Percentiles rank a stretch among this genome's conserved stretches.
Conservation (phyloP, 2,329 filamentous ascomycete species). For the Cordyceps fumosorosea region DNA sequence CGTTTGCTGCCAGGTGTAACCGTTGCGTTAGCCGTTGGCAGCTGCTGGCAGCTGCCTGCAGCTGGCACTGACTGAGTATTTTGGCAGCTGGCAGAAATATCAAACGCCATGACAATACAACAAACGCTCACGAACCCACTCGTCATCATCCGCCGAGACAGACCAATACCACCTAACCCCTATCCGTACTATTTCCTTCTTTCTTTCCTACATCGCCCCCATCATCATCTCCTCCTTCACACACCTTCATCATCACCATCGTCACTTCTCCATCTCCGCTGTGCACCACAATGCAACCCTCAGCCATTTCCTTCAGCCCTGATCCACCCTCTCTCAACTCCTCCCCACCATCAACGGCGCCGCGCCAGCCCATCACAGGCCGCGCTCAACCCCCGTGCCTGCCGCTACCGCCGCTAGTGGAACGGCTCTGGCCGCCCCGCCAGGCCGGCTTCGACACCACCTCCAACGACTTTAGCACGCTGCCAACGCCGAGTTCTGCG, state of each 20-base stretch:
- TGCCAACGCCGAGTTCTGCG: conserved; percentile 3
- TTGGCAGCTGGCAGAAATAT: not conserved
- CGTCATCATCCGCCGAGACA: not conserved
- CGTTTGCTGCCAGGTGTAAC: not conserved
- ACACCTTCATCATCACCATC: not conserved
- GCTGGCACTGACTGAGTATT: no score
- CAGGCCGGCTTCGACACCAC: conserved; percentile 6
- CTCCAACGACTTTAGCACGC: conserved; percentile 12
- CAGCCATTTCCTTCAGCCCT: conserved; percentile 9
- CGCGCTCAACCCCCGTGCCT: conserved; percentile 25
- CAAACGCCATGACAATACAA: not conserved
- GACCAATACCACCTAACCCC: not conserved
- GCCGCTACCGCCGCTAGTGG: conserved; percentile 25
- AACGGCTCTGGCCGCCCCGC: conserved; percentile 19
- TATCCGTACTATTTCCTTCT: not conserved
- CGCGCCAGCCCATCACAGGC: conserved; percentile 25
- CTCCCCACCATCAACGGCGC: conserved; percentile 11
- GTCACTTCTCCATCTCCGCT: not conserved
- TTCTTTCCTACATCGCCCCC: not conserved
- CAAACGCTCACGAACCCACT: not conserved
- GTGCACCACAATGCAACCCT: not conserved
- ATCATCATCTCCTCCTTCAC: not conserved
- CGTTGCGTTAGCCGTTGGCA: not conserved
- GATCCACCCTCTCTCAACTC: not conserved
- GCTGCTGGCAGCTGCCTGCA: not conserved